Base-by-base conservation (phyloP, 108 stramenopile genomes). In the Pseudonitzschia multistriata region DNA sequence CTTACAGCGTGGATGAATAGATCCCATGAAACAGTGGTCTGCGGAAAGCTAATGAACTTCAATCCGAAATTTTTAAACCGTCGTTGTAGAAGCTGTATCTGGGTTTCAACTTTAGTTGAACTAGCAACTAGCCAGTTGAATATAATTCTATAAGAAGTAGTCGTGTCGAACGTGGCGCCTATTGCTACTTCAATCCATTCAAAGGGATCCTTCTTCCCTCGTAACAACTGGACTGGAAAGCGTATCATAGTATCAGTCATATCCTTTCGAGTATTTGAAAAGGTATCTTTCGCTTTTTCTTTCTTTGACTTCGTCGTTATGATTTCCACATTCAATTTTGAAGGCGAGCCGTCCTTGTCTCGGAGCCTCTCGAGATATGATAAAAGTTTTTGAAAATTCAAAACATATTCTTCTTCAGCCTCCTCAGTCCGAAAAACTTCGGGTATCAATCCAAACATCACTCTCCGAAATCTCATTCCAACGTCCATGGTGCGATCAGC, bases 81-180 rank as follows among this genome's bases (percentile, higher is more conserved):
- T 17, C 91, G 76, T 37, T 89, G 88, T 30, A 95, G 73, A 17
- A 86, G 77, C 45, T 91, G 86, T n/a, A 91, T 77, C 70, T 96
- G 91, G 24, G 86, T 73, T 49, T 96, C 92, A 57, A 96, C 84
- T 64, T 92, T 91, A 15, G 77, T 77, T 8, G 89, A 76, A 35
- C 84, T 86, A 30, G 89, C 90, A n/a, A 93, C 94, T 31, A 96
- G 84, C 94, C 94, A 96, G 48, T 92, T 88, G 49, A 93, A 87
- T 39, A 86, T 87, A 10, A 96, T 87, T 47, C 91, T 75, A 68
- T 87, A 96, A 17, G 90, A 85, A 19, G 88, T 74, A 11, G 73
- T 37, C 28, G 94, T 89, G 68, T 87, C 81, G 65, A 91, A 93
- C 7, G 78, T 83, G 28, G 85, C 70, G 49, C 86, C 86, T 22